Evolutionary conservation across 257 asterid species (phyloP), one percentile per base, ranked within the genome.

Genomic region (Salvia rosmarinus): DNA sequence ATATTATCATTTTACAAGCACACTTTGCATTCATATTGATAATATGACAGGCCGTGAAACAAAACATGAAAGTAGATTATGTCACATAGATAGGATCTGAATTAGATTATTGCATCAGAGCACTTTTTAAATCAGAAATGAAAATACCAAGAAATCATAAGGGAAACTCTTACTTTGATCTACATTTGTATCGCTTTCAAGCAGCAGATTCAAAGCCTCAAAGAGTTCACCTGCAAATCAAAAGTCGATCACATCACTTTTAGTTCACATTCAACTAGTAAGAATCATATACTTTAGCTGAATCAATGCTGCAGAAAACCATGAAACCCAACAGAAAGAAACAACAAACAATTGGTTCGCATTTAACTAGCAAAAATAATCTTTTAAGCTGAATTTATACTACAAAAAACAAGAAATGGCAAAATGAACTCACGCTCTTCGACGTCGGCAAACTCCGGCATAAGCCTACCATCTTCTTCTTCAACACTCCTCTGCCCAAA

Each of bases 381-480:
- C 65, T 16, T 42, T 25, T 47, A 14, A 12, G 57, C 32, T 34
- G 25, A 70, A 50, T 6, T 19, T 37, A 14, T 62, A 57, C 28
- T 21, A 13, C 13, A 52, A 66, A 39, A 40, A 46, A 12, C 13
- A 54, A 55, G 20, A 11, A 44, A 61, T 47, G 68, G 50, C 23
- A 11, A 1, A 50, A 42, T 25, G 49, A 54, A 78, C 92, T 80
- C 80, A 92, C 97, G 87, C 81, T 92, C 98, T 73, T 92, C 97
- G 12, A 64, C 90, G 71, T 92, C 96, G 5, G 91, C 95, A 75
- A 92, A 92, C 78, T 90, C 97, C 2, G 98, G 96, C 73, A 90
- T 72, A 73, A 79, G 86, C 83, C 59, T 83, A 46, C 97, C 97
- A 70, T 86, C 91, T 72, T 85, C 95, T 61, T 85, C 95, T 61